A percentile compares a stretch with the other conserved stretches of the same genome.
Evolutionary conservation across 2,329 filamentous ascomycete genomes (phyloP).

Genomic region (Sphaerulina populicola): DNA sequence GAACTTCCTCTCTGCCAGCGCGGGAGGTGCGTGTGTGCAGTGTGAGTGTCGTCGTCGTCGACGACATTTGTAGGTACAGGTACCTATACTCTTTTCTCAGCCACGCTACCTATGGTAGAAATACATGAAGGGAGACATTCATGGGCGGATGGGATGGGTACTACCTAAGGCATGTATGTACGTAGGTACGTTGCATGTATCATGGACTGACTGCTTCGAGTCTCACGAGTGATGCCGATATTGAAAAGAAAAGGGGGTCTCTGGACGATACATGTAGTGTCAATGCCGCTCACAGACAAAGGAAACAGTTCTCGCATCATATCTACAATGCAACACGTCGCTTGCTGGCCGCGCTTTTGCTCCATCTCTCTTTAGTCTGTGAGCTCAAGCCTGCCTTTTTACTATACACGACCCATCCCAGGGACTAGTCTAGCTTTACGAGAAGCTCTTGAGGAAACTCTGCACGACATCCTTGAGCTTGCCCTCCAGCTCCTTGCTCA

Average conservation of each 20-base stretch:
- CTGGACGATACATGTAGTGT: not conserved
- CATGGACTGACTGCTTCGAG: too few species aligned
- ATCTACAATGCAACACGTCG: conserved; percentile 25
- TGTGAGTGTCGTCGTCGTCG: too few species aligned
- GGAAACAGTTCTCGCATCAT: conserved; percentile 24
- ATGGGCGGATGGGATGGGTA: too few species aligned
- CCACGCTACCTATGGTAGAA: too few species aligned
- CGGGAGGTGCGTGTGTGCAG: too few species aligned
- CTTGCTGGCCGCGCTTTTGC: conserved; percentile 12
- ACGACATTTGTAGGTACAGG: too few species aligned
- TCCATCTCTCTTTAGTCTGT: conserved; percentile 15
- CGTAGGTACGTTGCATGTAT: too few species aligned
- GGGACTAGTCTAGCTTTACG: conserved; percentile 30
- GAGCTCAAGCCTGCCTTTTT: conserved; percentile 27
- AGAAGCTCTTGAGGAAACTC: conserved; percentile 92
- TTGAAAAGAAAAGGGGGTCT: not conserved
- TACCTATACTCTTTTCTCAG: too few species aligned
- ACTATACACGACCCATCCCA: conserved; percentile 28
- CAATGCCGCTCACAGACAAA: conserved; percentile 16
- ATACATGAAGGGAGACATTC: too few species aligned
- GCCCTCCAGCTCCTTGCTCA: conserved; percentile 88
- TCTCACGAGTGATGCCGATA: not conserved
- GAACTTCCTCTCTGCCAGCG: too few species aligned
- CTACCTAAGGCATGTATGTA: too few species aligned
- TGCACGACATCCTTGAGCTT: conserved; percentile 68